phyloP scores from a whole-genome alignment of 1,139 yeast species.

The Suhomyces taliae region DNA sequence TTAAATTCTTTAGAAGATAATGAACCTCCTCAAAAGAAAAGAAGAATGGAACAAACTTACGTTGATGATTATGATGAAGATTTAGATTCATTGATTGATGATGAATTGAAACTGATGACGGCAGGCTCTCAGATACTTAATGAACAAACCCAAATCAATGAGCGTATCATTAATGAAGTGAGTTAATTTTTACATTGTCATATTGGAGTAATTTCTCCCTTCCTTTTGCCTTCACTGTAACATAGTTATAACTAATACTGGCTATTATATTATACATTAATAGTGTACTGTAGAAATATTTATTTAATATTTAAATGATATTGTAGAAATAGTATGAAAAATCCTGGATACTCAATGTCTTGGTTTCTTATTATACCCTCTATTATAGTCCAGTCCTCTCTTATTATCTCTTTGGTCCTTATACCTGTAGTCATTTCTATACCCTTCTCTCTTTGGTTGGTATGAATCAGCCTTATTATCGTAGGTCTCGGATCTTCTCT shows the following conservation, averaged over 20 bases:
- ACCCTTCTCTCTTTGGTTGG: slow-evolving; percentile 7
- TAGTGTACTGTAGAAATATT: neutral
- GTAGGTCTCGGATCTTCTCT: slow-evolving; percentile 3
- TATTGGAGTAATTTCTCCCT: no score
- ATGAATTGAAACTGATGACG: slow-evolving; percentile 25
- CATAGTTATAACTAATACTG: neutral
- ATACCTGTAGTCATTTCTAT: slow-evolving; percentile 9
- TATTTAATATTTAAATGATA: no score
- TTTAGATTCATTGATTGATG: slow-evolving; percentile 33
- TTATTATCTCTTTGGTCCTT: slow-evolving; percentile 24
- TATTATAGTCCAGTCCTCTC: slow-evolving; percentile 29
- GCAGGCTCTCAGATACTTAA: slow-evolving; percentile 14
- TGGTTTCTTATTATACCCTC: slow-evolving; percentile 35
- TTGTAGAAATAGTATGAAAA: neutral
- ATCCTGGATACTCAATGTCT: slow-evolving; percentile 20
- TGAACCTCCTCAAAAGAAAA: slow-evolving; percentile 1
- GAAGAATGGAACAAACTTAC: neutral
- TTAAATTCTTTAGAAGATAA: slow-evolving; percentile 27
- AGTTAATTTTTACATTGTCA: neutral
- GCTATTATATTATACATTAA: neutral
- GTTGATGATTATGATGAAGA: slow-evolving; percentile 14
- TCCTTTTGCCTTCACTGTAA: neutral
- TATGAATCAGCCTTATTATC: slow-evolving; percentile 9
- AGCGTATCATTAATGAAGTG: neutral
- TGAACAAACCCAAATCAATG: neutral